phyloP scores from a whole-genome alignment of 768 basidiomycete species.

The Suillus americanus region DNA sequence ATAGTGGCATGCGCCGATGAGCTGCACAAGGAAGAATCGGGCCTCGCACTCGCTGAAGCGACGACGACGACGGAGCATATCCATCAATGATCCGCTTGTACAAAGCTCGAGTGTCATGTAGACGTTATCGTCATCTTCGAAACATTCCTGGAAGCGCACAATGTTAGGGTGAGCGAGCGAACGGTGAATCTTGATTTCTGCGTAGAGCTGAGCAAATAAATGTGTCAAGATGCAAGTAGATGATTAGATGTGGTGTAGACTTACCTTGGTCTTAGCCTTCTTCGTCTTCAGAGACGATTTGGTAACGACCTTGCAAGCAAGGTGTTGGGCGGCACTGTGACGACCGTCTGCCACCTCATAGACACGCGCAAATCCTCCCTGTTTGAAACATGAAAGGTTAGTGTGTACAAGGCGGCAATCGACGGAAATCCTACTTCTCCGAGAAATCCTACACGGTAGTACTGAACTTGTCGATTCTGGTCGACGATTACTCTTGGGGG shows the following conservation, averaged over 20 bases:
- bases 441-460: slow-evolving; percentile 76
- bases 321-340: slow-evolving; percentile 42
- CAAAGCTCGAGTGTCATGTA: slow-evolving; percentile 98
- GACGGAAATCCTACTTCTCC: slow-evolving; percentile 65
- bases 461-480: slow-evolving; percentile 54
- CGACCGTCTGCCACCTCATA: slow-evolving; percentile 85
- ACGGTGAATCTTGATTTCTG: slow-evolving; percentile 97
- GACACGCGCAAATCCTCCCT: slow-evolving; percentile 95
- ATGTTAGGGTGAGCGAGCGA: slow-evolving; percentile 91
- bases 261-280: slow-evolving; percentile 89
- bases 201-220: slow-evolving; percentile 68
- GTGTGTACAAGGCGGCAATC: not conserved
- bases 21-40: slow-evolving; percentile 90
- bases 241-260: slow-evolving; percentile 35
- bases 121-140: slow-evolving; percentile 93
- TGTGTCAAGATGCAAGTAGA: not conserved
- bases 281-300: slow-evolving; percentile 90
- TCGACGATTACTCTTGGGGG: slow-evolving; percentile 77
- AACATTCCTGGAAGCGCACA: slow-evolving; percentile 89
- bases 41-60: slow-evolving; percentile 92
- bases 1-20: slow-evolving; percentile 94
- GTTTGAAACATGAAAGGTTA: slow-evolving; percentile 1
- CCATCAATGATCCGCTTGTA: slow-evolving; percentile 86
- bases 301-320: slow-evolving; percentile 95
- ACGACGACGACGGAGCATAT: slow-evolving; percentile 82